Percentiles rank a stretch among this genome's conserved stretches.
Evolutionary conservation across 768 basidiomycete species (phyloP).

Genomic region (Obba rivulosa): DNA sequence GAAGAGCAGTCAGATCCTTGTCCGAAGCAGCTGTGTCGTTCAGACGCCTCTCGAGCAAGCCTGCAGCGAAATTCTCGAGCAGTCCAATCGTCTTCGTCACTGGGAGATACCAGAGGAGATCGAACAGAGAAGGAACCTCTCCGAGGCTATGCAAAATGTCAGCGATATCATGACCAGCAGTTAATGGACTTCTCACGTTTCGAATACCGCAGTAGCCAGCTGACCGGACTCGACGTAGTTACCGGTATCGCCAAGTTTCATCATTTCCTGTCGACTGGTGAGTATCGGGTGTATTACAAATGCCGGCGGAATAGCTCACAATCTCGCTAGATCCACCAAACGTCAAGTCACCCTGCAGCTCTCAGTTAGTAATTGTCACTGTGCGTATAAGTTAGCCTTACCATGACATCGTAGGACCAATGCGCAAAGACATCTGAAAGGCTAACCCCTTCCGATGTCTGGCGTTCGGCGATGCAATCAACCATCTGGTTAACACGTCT

Average conservation of each 20-base stretch:
- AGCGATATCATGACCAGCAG: background rate
- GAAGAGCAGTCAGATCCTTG: constrained; percentile 16
- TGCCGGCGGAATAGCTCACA: too few species aligned
- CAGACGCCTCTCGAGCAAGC: constrained; percentile 7
- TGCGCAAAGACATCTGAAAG: constrained; percentile 7
- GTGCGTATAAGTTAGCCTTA: constrained; percentile 1
- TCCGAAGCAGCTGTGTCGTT: background rate
- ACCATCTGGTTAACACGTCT: constrained; percentile 3
- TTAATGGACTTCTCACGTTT: constrained; percentile 16
- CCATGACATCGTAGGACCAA: constrained; percentile 24
- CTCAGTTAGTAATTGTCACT: background rate
- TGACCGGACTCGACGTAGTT: constrained; percentile 17
- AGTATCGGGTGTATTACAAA: too few species aligned
- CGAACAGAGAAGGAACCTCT: constrained; percentile 26
- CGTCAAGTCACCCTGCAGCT: constrained; percentile 1
- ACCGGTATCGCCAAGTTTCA: constrained; percentile 19
- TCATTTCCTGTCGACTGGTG: constrained; percentile 12
- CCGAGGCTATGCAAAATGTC: constrained; percentile 20
- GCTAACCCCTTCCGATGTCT: too few species aligned
- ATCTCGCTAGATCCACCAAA: constrained; percentile 12
- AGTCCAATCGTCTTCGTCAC: constrained; percentile 10
- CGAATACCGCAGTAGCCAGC: constrained; percentile 20
- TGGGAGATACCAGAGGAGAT: constrained; percentile 26
- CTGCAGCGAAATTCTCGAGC: constrained; percentile 10
- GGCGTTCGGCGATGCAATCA: background rate